Base-by-base conservation (phyloP, 208 protist species). In the Vickermania spadyakhi region DNA sequence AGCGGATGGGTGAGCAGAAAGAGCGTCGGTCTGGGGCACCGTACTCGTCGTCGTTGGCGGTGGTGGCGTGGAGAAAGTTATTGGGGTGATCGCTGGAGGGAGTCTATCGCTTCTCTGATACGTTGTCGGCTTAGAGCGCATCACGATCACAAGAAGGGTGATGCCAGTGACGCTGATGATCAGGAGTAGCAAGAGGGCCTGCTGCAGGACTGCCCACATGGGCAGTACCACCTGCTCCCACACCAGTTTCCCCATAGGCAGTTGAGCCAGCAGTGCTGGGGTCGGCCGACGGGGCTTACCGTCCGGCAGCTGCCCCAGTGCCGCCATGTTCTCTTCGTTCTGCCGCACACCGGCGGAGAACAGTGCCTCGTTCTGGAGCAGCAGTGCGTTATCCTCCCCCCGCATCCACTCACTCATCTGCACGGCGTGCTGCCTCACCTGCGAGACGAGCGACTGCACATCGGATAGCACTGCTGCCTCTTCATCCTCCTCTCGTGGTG, bases 381-480 rank as follows among this genome's bases (percentile, higher is more conserved):
- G 65, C 49, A 60, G 53, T n/a, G 54, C 30, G 26, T 70, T 54
- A 58, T 90, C 79, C 55, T 78, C 36, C 11, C 36, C 53, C 52
- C 63, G 58, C 71, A 90, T 81, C 45, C 86, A 28, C 56, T 78
- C 73, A 21, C 74, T 73, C 67, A 90, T 72, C 28, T 80, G 72
- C 31, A 80, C 52, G 1, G 72, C 79, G 5, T 77, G 77, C 36
- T 78, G 57, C 56, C 81, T 83, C 76, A 90, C 83, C 27, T 77
- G 74, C 51, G 60, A 51, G 28, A 90, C 76, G 1, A 71, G 70
- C 0, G 53, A 36, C 31, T 69, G 62, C 22, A 90, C 86, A 55
- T 90, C 83, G 3, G 57, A 55, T 55, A 86, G 70, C 7, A 84
- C 65, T 23, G 58, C 56, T 22, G 81, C 74, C 23, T 90, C 71